These are phyloP conservation scores for Tolypocladium tundrense DNA, from an alignment of 2,329 filamentous ascomycete genomes.

Conservation along the genomic window DNA sequence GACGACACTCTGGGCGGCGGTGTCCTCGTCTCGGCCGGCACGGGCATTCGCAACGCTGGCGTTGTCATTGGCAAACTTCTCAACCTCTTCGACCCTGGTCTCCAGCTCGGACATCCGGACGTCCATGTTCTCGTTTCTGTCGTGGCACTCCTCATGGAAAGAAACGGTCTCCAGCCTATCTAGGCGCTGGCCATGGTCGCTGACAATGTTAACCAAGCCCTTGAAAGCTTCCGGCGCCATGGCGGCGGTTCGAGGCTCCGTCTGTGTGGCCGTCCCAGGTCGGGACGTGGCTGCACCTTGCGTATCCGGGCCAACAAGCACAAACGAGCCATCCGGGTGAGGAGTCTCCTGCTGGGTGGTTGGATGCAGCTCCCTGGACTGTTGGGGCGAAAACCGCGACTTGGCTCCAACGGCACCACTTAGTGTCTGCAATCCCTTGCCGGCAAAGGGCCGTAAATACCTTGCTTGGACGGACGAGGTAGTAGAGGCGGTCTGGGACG, in stretches of 20 bases:
- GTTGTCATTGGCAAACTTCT: slow-evolving; percentile 40
- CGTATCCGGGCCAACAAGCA: slow-evolving; percentile 10
- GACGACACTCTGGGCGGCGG: slow-evolving; percentile 32
- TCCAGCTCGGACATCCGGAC: slow-evolving; percentile 61
- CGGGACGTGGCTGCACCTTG: slow-evolving; percentile 4
- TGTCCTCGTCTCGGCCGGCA: slow-evolving; percentile 27
- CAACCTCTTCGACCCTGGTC: slow-evolving; percentile 48
- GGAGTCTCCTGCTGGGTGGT: slow-evolving; percentile 6
- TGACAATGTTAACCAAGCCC: slow-evolving; percentile 40
- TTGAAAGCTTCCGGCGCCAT: slow-evolving; percentile 28
- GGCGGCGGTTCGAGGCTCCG: slow-evolving; percentile 13
- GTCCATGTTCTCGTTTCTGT: slow-evolving; percentile 57
- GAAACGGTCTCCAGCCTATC: slow-evolving; percentile 61
- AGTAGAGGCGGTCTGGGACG: slow-evolving; percentile 42
- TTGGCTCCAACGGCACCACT: slow-evolving; percentile 22
- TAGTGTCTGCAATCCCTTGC: slow-evolving; percentile 45
- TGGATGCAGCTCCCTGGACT: slow-evolving; percentile 11
- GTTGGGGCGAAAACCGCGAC: slow-evolving; percentile 19
- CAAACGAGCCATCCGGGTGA: slow-evolving; percentile 13
- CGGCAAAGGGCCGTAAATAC: slow-evolving; percentile 45
- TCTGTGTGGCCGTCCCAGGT: slow-evolving; percentile 14
- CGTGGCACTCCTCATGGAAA: slow-evolving; percentile 61
- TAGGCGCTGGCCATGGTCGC: slow-evolving; percentile 53
- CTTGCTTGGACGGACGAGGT: slow-evolving; percentile 38
- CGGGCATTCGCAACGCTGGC: slow-evolving; percentile 29